phyloP scores from a whole-genome alignment of 1,284 basidiomycete genomes.

The Sanguinoderma infundibulare region DNA sequence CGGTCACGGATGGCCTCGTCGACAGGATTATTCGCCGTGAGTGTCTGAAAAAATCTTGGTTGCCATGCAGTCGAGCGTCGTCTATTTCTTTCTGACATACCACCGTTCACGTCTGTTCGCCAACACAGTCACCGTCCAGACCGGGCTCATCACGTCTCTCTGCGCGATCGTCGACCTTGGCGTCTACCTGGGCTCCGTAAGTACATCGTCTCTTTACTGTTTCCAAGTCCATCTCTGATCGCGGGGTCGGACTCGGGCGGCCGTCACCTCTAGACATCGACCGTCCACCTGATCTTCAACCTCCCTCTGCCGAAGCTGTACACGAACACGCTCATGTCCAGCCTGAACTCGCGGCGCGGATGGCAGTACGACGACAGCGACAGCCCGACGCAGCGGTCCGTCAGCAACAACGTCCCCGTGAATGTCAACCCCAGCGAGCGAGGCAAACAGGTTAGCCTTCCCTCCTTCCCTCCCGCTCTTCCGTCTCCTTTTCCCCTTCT shows the following conservation, averaged over 20 bases:
- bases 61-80: not conserved
- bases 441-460: not conserved
- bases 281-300: constrained; percentile 36
- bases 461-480: not conserved
- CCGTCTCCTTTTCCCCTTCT: too few species aligned
- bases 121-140: constrained; percentile 44
- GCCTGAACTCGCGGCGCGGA: constrained; percentile 34
- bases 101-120: too few species aligned
- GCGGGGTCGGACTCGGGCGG: too few species aligned
- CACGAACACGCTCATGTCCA: constrained; percentile 36
- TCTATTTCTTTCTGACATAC: not conserved
- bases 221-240: not conserved
- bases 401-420: not conserved
- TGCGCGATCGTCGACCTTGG: constrained; percentile 14
- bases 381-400: not conserved
- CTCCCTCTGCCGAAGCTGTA: constrained; percentile 35
- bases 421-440: not conserved
- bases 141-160: constrained; percentile 39
- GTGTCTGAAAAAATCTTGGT: too few species aligned
- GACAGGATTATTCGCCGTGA: constrained; percentile 41
- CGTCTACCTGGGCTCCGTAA: constrained; percentile 7
- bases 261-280: constrained; percentile 24
- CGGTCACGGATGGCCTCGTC: constrained; percentile 28
- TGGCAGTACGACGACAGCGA: constrained; percentile 31
- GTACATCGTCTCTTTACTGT: not conserved